A percentile compares a stretch with the other conserved stretches of the same genome.
Evolutionary conservation across 768 basidiomycete genomes (phyloP).

Genomic region (Lentinula edodes): DNA sequence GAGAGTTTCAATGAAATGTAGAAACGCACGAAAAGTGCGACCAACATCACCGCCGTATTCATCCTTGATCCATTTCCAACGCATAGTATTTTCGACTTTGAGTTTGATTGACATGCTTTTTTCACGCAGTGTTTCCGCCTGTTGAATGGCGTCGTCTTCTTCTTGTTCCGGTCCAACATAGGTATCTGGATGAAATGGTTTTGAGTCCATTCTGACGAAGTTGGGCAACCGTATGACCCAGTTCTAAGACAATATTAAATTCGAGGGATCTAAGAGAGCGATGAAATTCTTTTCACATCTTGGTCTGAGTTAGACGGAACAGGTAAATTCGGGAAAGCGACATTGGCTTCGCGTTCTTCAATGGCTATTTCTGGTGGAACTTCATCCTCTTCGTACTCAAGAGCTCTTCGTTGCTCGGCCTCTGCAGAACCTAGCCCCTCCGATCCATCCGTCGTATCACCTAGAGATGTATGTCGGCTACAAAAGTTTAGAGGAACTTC

Average conservation of each 20-base stretch:
- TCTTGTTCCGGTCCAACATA: conserved; percentile 83
- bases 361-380: conserved; percentile 49
- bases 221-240: conserved; percentile 96
- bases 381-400: conserved; percentile 83
- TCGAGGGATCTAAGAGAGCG: conserved; percentile 5
- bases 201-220: conserved; percentile 84
- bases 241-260: conserved; percentile 38
- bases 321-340: conserved; percentile 84
- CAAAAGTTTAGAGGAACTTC: background rate
- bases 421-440: conserved; percentile 46
- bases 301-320: conserved; percentile 76
- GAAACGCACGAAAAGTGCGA: conserved; percentile 11
- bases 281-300: conserved; percentile 47
- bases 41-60: conserved; percentile 71
- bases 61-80: conserved; percentile 93
- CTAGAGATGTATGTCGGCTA: background rate
- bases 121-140: conserved; percentile 60
- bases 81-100: conserved; percentile 88
- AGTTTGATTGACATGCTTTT: conserved; percentile 82
- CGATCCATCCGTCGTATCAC: conserved; percentile 39
- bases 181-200: conserved; percentile 84
- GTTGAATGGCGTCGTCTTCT: conserved; percentile 53
- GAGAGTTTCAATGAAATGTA: conserved; percentile 1
- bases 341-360: conserved; percentile 61
- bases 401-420: conserved; percentile 39